Base-by-base conservation (phyloP, 371 early-diverging fungal species). In the Apophysomyces elegans region DNA sequence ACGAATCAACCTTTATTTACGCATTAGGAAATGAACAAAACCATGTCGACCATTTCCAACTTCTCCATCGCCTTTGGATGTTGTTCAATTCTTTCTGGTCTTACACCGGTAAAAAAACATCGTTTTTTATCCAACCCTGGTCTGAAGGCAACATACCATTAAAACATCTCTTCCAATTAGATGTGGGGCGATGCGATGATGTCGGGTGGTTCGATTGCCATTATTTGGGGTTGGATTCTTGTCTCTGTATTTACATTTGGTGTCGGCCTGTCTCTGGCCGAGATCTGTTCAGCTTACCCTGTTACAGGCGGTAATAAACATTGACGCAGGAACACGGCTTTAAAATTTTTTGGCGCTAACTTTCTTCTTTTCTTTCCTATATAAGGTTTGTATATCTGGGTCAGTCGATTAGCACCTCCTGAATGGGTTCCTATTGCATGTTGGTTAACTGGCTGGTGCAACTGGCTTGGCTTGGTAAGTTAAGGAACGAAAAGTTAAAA, bases 201-300 rank as follows among this genome's bases (percentile, higher is more conserved):
- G 65, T 76, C 82, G 26, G 91, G 88, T 63, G 91, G 91, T 9
- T 87, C 91, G 9, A 80, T 85, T 59, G 83, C 84, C 14, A 78
- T 88, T 57, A 78, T 86, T 36, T 91, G 90, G 90, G 88, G 89
- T 39, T 91, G 91, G 91, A 56, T 88, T 37, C 54, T 86, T 18
- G 86, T 86, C 16, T 78, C 84, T n/a, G 47, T 81, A 60, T 86
- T 88, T 60, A 86, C 88, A 2, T 73, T 89, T 70, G 75, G 78
- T 62, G 81, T 89, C 7, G 91, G 84, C 13, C 66, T 89, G 37
- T 84, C 87, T 9, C 65, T 90, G 69, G 91, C 91, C 16, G 91
- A 91, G 71, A 91, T 91, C 65, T 88, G 89, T 62, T 87, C 87
- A 1, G 84, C 90, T 11, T 87, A 79, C 70, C 91, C 91, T 6